Base-by-base conservation (phyloP, 1,139 yeast genomes). In the Magnusiomyces sp. region DNA sequence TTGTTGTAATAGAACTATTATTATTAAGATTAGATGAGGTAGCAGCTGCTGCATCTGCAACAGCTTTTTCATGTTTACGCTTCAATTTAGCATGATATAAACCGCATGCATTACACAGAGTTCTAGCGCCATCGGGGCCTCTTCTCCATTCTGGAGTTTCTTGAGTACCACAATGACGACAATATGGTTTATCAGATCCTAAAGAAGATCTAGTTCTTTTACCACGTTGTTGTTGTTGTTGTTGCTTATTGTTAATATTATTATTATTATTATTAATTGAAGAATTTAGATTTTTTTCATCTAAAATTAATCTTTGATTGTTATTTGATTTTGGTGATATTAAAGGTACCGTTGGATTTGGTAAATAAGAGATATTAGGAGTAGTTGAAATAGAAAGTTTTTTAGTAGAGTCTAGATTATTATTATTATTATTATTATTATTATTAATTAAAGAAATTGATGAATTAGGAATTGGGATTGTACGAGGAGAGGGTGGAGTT, bases 111-210 rank as follows among this genome's bases (percentile, higher is more conserved):
- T 88, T 88, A 66, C 95, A 88, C 52, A 88, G 70, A 0, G 95
- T 85, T 48, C 94, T 72, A 13, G 83, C 84, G 0, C 95, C 96
- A 54, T 80, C 78, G 1, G 95, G 95, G 0, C 95, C 95, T 51
- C 89, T 74, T 57, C 95, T 73, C 95, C 96, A 88, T 68, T 88
- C 95, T 0, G 95, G 95, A 1, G 96, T 87, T 54, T 82, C 87
- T 2, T 78, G 75, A n/a, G 85, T 81, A 19, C 83, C 85, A 65
- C 96, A 88, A 55, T 83, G 79, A 52, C 74, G 76, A 62, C 89
- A 82, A 38, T 64, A 61, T 10, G 62, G 57, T 16, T 48, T 48
- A 32, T 59, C 62, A 5, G 47, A 36, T 13, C 44, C 33, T n/a
- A 47, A 48, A 29, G 52, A 47, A 19, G 49, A 23, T 20, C 55